Evolutionary conservation across 805 yeast species (phyloP), one percentile per base, ranked within the genome.

Genomic region (Kazachstania viticola): DNA sequence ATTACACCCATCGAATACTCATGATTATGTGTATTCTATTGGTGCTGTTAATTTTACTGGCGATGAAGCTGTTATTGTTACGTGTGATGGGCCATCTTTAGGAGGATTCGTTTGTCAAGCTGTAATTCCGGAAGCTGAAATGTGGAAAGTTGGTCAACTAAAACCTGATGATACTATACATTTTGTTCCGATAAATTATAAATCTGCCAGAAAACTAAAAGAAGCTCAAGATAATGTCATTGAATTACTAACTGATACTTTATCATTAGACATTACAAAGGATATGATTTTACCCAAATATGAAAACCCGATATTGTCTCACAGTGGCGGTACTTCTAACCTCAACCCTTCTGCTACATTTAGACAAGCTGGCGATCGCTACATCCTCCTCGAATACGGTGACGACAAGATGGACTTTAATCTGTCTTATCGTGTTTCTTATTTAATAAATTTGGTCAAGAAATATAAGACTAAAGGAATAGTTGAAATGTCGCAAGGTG

Each of bases 21-120:
- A 88, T 54, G 98, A 88, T 62, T 91, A 88, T 51, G 97, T 88
- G 32, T 88, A 88, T 56, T 84, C 97, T 1, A 62, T 85, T 32
- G 97, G 98, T 47, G 97, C 98, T 18, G 79, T 88, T 56, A 91
- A 91, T 60, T 91, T 91, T 56, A 91, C 97, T 22, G 98, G 98
- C 60, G 97, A 91, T 60, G 97, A 88, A 59, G 97, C 97, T 1
- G 98, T 88, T 21, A 85, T 88, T 41, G 68, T 88, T 56, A 84
- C 97, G 3, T 83, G 96, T 53, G 98, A 88, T 61, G 97, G 97
- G 41, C 97, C 98, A 26, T 81, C 95, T 9, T 71, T 88, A 36
- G 97, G 98, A 51, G 98, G 98, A 1, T 91, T 88, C 51, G 96
- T 88, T 21, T 88, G 97, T 60, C 80, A 85, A 52, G 96, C 94